Evolutionary conservation across 2,329 filamentous ascomycete genomes (phyloP).

Genomic region (Cladorrhinum sp.): DNA sequence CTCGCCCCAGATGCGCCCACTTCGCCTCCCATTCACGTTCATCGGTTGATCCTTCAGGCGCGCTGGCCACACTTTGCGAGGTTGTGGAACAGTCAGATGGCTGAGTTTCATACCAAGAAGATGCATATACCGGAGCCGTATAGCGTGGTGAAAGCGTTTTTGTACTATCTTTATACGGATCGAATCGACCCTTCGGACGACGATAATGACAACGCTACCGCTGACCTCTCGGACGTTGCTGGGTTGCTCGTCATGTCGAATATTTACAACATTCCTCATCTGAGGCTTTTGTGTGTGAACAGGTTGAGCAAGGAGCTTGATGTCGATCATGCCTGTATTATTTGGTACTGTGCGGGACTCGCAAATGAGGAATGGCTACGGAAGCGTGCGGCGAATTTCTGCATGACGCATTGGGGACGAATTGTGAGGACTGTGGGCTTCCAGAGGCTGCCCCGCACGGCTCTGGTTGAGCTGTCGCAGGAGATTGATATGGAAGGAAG

Average conservation of each 20-base stretch:
- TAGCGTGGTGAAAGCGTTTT: conserved; percentile 86
- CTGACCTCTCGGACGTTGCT: conserved; percentile 78
- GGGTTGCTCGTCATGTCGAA: conserved; percentile 97
- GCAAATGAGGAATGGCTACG: conserved; percentile 93
- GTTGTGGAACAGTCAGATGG: conserved; percentile 91
- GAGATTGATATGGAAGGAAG: conserved; percentile 92
- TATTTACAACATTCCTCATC: conserved; percentile 93
- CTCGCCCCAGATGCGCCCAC: conserved; percentile 60
- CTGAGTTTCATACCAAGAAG: conserved; percentile 92
- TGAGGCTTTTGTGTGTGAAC: conserved; percentile 87
- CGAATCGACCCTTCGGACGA: conserved; percentile 62
- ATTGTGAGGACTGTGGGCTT: conserved; percentile 89
- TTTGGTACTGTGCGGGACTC: conserved; percentile 90
- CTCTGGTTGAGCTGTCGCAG: conserved; percentile 86
- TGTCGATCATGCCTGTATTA: conserved; percentile 89
- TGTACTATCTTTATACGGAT: conserved; percentile 96
- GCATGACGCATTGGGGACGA: conserved; percentile 90
- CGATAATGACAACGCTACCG: conserved; percentile 60
- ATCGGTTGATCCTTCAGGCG: conserved; percentile 88
- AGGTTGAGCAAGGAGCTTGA: conserved; percentile 87
- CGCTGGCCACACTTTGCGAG: conserved; percentile 96
- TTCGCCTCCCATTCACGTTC: conserved; percentile 86
- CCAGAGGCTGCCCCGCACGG: conserved; percentile 70
- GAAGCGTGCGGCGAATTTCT: conserved; percentile 81
- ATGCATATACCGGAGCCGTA: conserved; percentile 99